Evolutionary conservation across 495 filamentous ascomycete genomes (phyloP).

Genomic region (Trichoderma parareesei): DNA sequence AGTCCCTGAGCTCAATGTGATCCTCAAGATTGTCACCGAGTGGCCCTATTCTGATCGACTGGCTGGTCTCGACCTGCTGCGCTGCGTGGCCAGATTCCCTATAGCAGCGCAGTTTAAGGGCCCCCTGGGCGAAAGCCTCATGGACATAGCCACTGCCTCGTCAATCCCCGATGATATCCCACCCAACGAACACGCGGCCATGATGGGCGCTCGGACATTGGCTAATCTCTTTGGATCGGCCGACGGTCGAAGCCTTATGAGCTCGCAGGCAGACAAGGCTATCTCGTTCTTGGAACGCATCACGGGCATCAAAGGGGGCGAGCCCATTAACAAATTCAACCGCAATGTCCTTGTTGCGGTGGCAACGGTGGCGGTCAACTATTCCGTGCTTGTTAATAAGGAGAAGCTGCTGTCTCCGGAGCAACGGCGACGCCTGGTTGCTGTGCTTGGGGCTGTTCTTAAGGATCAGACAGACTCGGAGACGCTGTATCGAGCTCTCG

Average conservation of each 20-base stretch:
- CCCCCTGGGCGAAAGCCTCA: constrained; percentile 36
- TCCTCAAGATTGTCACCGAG: constrained; percentile 57
- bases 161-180: constrained; percentile 26
- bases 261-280: constrained; percentile 50
- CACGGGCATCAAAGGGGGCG: constrained; percentile 39
- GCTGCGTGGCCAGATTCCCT: constrained; percentile 63
- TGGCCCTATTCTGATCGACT: constrained; percentile 77
- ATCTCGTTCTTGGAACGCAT: constrained; percentile 30
- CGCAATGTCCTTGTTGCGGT: constrained; percentile 75
- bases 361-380: constrained; percentile 80
- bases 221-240: constrained; percentile 80
- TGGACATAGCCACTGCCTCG: constrained; percentile 46
- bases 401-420: constrained; percentile 15
- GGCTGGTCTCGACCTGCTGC: constrained; percentile 77
- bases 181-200: constrained; percentile 62
- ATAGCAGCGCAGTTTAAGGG: constrained; percentile 46
- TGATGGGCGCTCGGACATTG: constrained; percentile 75
- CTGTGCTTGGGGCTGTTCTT: constrained; percentile 53
- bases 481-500: constrained; percentile 72
- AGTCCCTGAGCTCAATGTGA: constrained; percentile 42
- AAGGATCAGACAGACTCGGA: constrained; percentile 64
- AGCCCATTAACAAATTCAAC: constrained; percentile 51
- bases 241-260: constrained; percentile 56
- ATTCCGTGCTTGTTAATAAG: constrained; percentile 47
- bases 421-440: constrained; percentile 23